Percentiles rank a stretch among this genome's conserved stretches.
Conservation (phyloP, 2,329 filamentous ascomycete genomes). For the Malbranchea zuffiana region DNA sequence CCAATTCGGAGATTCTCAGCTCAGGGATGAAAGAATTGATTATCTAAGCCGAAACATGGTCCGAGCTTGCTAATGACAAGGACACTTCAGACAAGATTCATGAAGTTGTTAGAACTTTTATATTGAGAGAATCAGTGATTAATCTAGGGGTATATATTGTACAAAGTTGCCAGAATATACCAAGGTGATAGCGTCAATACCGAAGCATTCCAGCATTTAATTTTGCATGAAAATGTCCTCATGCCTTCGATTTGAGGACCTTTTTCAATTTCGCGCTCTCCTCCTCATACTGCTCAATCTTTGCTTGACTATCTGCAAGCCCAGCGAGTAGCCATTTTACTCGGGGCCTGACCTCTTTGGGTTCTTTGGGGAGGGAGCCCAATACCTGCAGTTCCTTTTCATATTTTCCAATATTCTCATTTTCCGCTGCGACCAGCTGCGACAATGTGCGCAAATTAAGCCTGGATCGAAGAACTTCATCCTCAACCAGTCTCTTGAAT, state of each 20-base stretch:
- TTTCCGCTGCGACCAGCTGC: conserved; percentile 61
- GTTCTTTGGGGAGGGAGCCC: conserved; percentile 59
- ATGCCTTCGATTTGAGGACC: conserved; percentile 45
- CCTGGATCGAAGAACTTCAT: conserved; percentile 60
- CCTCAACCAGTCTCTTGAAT: conserved; percentile 60
- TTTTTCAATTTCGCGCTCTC: conserved; percentile 64
- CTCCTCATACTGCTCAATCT: conserved; percentile 61
- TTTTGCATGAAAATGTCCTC: too few relatives aligned
- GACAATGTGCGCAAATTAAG: conserved; percentile 61
- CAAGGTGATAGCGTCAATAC: too few relatives aligned
- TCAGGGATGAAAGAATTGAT: too few relatives aligned
- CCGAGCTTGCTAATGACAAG: too few relatives aligned
- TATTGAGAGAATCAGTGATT: too few relatives aligned
- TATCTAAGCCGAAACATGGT: too few relatives aligned
- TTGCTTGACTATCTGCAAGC: conserved; percentile 60
- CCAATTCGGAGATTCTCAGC: too few relatives aligned
- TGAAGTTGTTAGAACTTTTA: too few relatives aligned
- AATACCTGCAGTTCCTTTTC: conserved; percentile 66
- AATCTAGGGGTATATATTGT: too few relatives aligned
- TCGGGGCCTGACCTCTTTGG: conserved; percentile 54
- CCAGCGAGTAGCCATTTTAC: conserved; percentile 64
- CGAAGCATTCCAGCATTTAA: too few relatives aligned
- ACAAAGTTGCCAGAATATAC: too few relatives aligned
- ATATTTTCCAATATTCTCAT: conserved; percentile 61
- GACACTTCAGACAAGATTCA: too few relatives aligned